These are phyloP conservation scores for Hyphopichia pseudoburtonii DNA, from an alignment of 1,139 yeast species.

Conservation along the genomic window DNA sequence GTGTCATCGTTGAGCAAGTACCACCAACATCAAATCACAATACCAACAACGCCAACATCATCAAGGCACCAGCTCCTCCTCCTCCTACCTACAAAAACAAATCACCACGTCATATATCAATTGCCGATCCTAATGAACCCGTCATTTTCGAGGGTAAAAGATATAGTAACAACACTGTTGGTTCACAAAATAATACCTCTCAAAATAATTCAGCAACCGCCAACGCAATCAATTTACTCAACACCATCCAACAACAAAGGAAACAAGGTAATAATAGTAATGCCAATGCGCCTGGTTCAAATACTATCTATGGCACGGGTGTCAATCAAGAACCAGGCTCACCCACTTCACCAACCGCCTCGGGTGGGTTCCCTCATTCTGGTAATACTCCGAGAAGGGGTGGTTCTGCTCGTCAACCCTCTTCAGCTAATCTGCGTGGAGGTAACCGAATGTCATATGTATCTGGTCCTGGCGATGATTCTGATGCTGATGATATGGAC, in stretches of 20 bases:
- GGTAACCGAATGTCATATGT: constrained; percentile 1
- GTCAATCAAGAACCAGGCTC: constrained; percentile 1
- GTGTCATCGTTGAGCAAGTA: background rate
- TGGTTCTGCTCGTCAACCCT: background rate
- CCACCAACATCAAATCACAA: background rate
- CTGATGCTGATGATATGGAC: constrained; percentile 42
- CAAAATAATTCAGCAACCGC: constrained; percentile 5
- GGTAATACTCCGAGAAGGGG: constrained; percentile 1
- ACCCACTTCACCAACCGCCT: background rate
- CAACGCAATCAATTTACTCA: constrained; percentile 4
- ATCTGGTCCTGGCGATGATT: constrained; percentile 11
- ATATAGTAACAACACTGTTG: background rate
- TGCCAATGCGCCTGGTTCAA: background rate
- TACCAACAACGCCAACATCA: background rate
- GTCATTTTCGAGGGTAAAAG: constrained; percentile 5
- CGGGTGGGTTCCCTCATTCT: background rate
- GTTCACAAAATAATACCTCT: constrained; percentile 2
- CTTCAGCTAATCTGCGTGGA: background rate
- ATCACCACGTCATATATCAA: constrained; percentile 3
- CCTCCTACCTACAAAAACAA: constrained; percentile 1
- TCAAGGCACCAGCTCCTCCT: background rate
- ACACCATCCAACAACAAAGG: constrained; percentile 4
- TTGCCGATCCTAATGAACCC: constrained; percentile 6
- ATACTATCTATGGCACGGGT: background rate
- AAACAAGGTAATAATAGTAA: background rate